A percentile compares a stretch with the other conserved stretches of the same genome.
These are phyloP conservation scores for Vaccinium corymbosum DNA, from an alignment of 148 eudicot species.

Conservation along the genomic window DNA sequence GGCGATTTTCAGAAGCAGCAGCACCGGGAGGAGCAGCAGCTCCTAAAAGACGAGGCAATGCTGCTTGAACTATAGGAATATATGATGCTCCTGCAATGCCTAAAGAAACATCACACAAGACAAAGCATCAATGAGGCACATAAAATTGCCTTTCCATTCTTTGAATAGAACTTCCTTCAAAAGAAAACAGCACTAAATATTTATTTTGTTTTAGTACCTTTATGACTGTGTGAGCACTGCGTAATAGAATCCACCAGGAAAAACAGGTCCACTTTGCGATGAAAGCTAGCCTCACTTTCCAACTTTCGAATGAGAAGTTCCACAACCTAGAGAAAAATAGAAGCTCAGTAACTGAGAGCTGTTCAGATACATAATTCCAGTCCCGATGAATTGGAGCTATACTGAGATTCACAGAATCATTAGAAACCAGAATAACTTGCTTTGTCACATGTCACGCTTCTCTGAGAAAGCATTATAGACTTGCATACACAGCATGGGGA, in stretches of 20 bases:
- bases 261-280: slow-evolving; percentile 87
- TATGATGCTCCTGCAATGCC: slow-evolving; percentile 91
- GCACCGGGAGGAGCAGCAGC: slow-evolving; percentile 90
- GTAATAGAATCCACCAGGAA: slow-evolving; percentile 96
- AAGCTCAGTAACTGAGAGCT: neutral
- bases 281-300: slow-evolving; percentile 72
- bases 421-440: neutral
- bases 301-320: slow-evolving; percentile 81
- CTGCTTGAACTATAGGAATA: slow-evolving; percentile 77
- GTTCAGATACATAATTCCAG: neutral
- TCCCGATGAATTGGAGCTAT: neutral
- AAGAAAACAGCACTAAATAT: neutral
- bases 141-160: neutral
- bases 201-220: slow-evolving; percentile 41
- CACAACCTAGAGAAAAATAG: slow-evolving; percentile 58
- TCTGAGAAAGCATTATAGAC: neutral
- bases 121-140: neutral
- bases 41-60: slow-evolving; percentile 75
- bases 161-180: neutral
- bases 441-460: neutral
- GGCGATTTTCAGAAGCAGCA: slow-evolving; percentile 80
- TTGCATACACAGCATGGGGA: neutral
- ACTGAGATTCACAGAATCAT: neutral
- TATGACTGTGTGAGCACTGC: slow-evolving; percentile 87
- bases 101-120: slow-evolving; percentile 24